phyloP scores from a whole-genome alignment of 176 grass and related monocot species.

The Musa acuminata region DNA sequence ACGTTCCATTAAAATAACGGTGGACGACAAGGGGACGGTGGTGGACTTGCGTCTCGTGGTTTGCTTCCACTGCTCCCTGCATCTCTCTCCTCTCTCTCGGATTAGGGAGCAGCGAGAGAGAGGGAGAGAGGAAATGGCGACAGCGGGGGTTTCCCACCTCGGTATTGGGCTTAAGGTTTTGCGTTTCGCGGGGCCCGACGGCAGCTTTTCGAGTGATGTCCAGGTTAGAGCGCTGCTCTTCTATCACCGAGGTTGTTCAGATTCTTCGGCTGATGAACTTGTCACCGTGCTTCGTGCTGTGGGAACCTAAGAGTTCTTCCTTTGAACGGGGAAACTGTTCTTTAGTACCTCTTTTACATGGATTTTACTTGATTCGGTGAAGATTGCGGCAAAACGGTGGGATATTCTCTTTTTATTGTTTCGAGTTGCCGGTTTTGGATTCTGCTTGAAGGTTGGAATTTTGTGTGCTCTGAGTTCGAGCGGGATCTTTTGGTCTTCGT shows the following conservation, averaged over 20 bases:
- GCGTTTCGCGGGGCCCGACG: background rate
- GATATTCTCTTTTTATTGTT: no score
- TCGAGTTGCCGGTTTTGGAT: background rate
- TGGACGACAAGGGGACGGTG: background rate
- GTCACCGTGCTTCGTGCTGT: background rate
- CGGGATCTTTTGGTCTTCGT: no score
- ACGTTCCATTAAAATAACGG: conserved; percentile 9
- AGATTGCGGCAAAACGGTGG: background rate
- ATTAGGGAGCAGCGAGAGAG: no score
- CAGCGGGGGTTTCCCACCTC: background rate
- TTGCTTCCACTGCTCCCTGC: background rate
- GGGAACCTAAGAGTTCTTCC: background rate
- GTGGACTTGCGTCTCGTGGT: background rate
- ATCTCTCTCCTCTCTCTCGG: background rate
- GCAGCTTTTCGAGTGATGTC: background rate
- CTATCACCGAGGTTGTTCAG: background rate
- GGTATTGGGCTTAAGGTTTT: background rate
- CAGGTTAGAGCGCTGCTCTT: background rate
- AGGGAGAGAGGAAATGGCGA: background rate
- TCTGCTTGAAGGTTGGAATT: no score
- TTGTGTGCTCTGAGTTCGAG: no score
- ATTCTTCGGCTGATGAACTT: background rate
- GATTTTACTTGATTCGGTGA: background rate
- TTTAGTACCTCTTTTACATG: background rate
- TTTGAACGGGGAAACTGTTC: background rate